Evolutionary conservation across 2,329 filamentous ascomycete species (phyloP).

Genomic region (Metarhizium album): DNA sequence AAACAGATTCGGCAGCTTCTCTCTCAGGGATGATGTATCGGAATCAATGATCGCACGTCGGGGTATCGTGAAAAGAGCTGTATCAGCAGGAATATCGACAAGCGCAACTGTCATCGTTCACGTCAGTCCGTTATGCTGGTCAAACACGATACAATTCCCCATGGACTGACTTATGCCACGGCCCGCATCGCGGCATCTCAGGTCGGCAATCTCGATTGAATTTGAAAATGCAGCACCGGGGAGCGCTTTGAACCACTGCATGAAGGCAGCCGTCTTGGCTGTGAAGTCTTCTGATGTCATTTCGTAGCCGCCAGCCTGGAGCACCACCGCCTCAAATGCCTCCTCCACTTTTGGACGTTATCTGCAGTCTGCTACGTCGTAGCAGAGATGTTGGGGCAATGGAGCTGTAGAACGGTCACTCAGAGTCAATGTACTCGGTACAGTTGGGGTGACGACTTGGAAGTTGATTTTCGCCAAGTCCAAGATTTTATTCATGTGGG

Average conservation of each 20-base stretch:
- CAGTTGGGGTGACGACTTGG: no score
- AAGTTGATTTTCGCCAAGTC: no score
- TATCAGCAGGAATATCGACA: conserved; percentile 59
- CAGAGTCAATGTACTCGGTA: no score
- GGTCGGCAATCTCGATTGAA: conserved; percentile 40
- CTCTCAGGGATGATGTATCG: conserved; percentile 58
- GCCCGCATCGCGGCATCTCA: conserved; percentile 39
- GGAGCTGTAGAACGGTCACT: no score
- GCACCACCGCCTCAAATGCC: no score
- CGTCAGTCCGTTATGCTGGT: not conserved
- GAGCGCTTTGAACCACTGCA: conserved; percentile 42
- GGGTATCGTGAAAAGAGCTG: conserved; percentile 72
- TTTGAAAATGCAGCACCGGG: conserved; percentile 43
- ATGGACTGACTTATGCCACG: conserved; percentile 40
- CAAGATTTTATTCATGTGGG: no score
- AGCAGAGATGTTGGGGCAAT: no score
- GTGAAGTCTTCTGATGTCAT: conserved; percentile 25
- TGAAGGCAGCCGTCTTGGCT: conserved; percentile 32
- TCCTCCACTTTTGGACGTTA: no score
- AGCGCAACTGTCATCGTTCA: conserved; percentile 47
- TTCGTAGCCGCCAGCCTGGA: not conserved
- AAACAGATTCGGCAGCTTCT: conserved; percentile 45
- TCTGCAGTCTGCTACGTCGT: no score
- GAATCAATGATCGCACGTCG: conserved; percentile 59
- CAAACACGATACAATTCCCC: not conserved